phyloP scores from a whole-genome alignment of 352 stramenopile species.

The Phytophthora tubulina region DNA sequence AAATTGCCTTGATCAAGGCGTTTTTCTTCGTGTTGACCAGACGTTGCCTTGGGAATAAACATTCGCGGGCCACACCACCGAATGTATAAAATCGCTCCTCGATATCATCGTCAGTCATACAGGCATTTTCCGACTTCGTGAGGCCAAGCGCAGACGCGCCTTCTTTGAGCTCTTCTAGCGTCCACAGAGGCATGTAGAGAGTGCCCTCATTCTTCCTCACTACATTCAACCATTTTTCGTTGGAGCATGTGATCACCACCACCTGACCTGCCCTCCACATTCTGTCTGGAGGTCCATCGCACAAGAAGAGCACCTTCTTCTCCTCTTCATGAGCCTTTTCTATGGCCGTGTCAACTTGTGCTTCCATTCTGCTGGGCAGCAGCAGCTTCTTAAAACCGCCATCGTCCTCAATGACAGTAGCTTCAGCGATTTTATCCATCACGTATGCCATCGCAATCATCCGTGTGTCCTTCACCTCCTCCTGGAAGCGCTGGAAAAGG shows the following conservation, averaged over 20 bases:
- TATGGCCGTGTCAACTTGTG: no score
- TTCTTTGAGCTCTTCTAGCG: neutral
- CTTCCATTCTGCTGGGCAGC: no score
- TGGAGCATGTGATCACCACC: neutral
- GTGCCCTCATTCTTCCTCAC: neutral
- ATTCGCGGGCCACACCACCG: slow-evolving; percentile 2
- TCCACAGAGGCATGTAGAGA: neutral
- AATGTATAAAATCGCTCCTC: slow-evolving; percentile 3
- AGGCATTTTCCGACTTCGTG: neutral
- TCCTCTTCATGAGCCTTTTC: neutral
- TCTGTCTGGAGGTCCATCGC: neutral
- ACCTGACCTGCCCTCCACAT: neutral
- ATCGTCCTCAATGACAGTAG: neutral
- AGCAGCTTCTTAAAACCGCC: neutral
- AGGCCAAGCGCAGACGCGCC: neutral
- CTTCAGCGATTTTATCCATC: neutral
- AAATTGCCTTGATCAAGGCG: neutral
- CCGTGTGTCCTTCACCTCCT: neutral
- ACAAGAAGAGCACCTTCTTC: neutral
- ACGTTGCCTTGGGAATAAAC: neutral
- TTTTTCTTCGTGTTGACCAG: neutral
- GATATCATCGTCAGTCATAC: neutral
- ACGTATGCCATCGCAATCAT: neutral
- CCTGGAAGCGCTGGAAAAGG: neutral
- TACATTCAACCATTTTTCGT: neutral